Evolutionary conservation across 2,329 filamentous ascomycete genomes (phyloP), one percentile per base, ranked within the genome.

Genomic region (Fusarium sp.): DNA sequence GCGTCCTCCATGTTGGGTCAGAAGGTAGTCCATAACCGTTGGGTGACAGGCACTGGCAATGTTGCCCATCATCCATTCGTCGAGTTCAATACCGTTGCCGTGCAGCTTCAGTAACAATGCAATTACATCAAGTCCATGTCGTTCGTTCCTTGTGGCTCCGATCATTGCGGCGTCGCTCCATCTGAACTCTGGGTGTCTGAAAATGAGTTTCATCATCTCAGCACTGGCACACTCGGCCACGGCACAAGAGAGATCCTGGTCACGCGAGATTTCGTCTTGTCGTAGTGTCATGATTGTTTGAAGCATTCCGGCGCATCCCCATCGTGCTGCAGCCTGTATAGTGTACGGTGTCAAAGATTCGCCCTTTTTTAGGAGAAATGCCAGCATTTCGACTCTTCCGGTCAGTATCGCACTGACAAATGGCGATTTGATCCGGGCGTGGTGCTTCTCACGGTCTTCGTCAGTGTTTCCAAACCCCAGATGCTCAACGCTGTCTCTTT

Each of bases 61-160:
- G 28, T 60, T 66, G 10, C 58, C 62, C 62, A 66, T 62, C 55
- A 66, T 66, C 62, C 62, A 66, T 37, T 66, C 62, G 7, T 66
- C 63, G 2, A 66, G 43, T 18, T 66, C 31, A 14, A 66, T 56
- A 7, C 41, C 19, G 31, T 50, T 28, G 16, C 54, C 48, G 12
- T 66, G 56, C 13, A 61, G 48, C 49, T 66, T 30, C 49, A 66
- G 45, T n/a, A 66, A 25, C 28, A 62, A 16, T 6, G 23, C 28
- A 12, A 66, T 30, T 23, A 66, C 61, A 6, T 62, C 30, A 5
- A 66, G 63, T 14, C 63, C 63, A 12, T 65, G 25, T 1, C 26
- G 43, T 25, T 66, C 62, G n/a, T 65, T 65, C 14, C 62, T 54
- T 34, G 52, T 61, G 13, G 62, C 62, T 34, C 62, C 62, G 6